phyloP scores from a whole-genome alignment of 2,329 filamentous ascomycete genomes.

The Tetracladium maxilliforme region DNA sequence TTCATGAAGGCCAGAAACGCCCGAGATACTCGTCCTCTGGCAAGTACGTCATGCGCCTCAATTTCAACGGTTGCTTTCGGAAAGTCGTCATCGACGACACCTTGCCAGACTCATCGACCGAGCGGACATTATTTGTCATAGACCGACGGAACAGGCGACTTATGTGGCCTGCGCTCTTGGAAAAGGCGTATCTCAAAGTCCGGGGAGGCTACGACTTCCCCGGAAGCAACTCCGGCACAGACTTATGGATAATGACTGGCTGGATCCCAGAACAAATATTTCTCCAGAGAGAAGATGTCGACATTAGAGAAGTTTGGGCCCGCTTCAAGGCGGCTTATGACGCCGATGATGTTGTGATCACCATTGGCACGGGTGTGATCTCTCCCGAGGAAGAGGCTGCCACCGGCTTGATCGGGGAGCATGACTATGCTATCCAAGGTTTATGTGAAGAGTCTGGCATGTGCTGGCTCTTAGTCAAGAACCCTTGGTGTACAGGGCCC shows the following conservation, averaged over 20 bases:
- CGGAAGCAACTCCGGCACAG: slow-evolving; percentile 91
- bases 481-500: slow-evolving; percentile 81
- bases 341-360: slow-evolving; percentile 71
- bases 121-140: slow-evolving; percentile 70
- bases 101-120: slow-evolving; percentile 62
- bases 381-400: slow-evolving; percentile 62
- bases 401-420: slow-evolving; percentile 72
- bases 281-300: slow-evolving; percentile 65
- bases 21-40: slow-evolving; percentile 62
- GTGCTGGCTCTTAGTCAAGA: slow-evolving; percentile 88
- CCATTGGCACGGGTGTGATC: slow-evolving; percentile 77
- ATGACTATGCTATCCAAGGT: slow-evolving; percentile 79
- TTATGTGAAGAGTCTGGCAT: too few species aligned
- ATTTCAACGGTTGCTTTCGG: slow-evolving; percentile 90
- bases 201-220: slow-evolving; percentile 95
- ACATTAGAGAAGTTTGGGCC: slow-evolving; percentile 63
- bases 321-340: slow-evolving; percentile 62
- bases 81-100: slow-evolving; percentile 81
- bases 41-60: slow-evolving; percentile 82
- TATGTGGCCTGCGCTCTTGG: slow-evolving; percentile 82
- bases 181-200: slow-evolving; percentile 94
- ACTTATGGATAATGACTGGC: slow-evolving; percentile 81
- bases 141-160: slow-evolving; percentile 71
- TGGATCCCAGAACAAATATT: slow-evolving; percentile 97
- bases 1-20: slow-evolving; percentile 37